phyloP scores from a whole-genome alignment of 2,329 filamentous ascomycete species.

The Hortaea werneckii region DNA sequence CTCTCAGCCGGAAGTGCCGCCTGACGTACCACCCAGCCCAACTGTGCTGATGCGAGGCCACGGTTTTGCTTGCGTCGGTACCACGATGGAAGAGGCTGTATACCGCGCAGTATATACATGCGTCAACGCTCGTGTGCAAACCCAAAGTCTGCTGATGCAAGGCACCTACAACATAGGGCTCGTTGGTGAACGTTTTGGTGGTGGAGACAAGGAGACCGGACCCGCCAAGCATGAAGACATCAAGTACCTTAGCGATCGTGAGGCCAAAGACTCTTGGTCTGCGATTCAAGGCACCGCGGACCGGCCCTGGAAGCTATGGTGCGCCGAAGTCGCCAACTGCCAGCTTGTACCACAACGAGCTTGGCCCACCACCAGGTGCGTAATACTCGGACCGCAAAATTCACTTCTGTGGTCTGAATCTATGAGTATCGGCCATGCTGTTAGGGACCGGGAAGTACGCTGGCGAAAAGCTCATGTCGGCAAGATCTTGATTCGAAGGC shows the following conservation, averaged over 20 bases:
- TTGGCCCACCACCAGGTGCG: constrained; percentile 2
- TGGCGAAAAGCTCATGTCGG: constrained; percentile 10
- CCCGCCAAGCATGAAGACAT: constrained; percentile 32
- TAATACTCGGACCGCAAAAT: background rate
- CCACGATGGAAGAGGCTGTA: constrained; percentile 35
- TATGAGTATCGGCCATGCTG: background rate
- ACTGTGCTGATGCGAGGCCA: constrained; percentile 33
- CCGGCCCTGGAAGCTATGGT: constrained; percentile 36
- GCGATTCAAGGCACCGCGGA: constrained; percentile 22
- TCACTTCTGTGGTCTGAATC: too few species aligned
- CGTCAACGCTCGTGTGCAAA: constrained; percentile 31
- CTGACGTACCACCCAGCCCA: constrained; percentile 14
- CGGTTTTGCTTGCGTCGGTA: constrained; percentile 35
- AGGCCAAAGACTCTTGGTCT: constrained; percentile 33
- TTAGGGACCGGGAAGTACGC: constrained; percentile 2
- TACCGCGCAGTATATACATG: constrained; percentile 36
- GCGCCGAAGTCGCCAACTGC: constrained; percentile 30
- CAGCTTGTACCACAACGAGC: constrained; percentile 31
- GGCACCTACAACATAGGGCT: constrained; percentile 30
- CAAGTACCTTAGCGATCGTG: constrained; percentile 32
- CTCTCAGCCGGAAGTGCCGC: constrained; percentile 9
- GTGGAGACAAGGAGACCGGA: constrained; percentile 31
- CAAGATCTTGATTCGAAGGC: constrained; percentile 5
- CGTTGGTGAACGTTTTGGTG: constrained; percentile 28
- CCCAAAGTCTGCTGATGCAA: constrained; percentile 26